Conservation (phyloP, 345 rosid genomes). For the Theobroma cacao region DNA sequence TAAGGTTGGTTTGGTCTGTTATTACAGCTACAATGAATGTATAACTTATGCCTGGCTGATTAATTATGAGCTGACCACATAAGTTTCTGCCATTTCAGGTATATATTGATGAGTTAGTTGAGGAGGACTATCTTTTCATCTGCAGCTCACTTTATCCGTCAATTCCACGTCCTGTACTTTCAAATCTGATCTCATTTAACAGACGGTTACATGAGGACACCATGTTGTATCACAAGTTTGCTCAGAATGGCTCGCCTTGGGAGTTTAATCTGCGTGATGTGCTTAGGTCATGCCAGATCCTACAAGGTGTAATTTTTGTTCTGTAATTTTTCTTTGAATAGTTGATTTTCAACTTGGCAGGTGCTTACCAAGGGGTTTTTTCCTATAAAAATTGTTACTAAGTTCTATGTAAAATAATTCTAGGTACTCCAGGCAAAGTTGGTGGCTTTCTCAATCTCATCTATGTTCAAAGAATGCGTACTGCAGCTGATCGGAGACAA, state of each 20-base stretch:
- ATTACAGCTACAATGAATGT: not conserved
- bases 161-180: constrained; percentile 59
- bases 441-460: constrained; percentile 73
- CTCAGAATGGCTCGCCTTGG: constrained; percentile 95
- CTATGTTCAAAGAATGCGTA: constrained; percentile 94
- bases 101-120: constrained; percentile 83
- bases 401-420: constrained; percentile 15
- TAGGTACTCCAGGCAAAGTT: constrained; percentile 41
- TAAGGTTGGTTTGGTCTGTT: constrained; percentile 48
- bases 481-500: constrained; percentile 73
- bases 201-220: constrained; percentile 76
- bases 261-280: constrained; percentile 97
- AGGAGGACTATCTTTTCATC: constrained; percentile 79
- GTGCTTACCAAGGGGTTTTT: not conserved
- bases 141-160: constrained; percentile 76
- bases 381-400: not conserved
- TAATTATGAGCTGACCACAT: not conserved
- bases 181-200: constrained; percentile 72
- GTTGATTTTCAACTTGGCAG: not conserved
- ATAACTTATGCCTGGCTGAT: not conserved
- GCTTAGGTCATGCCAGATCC: constrained; percentile 77
- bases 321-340: not conserved
- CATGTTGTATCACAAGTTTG: constrained; percentile 68
- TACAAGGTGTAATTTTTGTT: constrained; percentile 49
- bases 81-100: constrained; percentile 46